Percentiles rank a stretch among this genome's conserved stretches.
These are phyloP conservation scores for Tuctoria greenei DNA, from an alignment of 176 grass and related monocot species.

Conservation along the genomic window DNA sequence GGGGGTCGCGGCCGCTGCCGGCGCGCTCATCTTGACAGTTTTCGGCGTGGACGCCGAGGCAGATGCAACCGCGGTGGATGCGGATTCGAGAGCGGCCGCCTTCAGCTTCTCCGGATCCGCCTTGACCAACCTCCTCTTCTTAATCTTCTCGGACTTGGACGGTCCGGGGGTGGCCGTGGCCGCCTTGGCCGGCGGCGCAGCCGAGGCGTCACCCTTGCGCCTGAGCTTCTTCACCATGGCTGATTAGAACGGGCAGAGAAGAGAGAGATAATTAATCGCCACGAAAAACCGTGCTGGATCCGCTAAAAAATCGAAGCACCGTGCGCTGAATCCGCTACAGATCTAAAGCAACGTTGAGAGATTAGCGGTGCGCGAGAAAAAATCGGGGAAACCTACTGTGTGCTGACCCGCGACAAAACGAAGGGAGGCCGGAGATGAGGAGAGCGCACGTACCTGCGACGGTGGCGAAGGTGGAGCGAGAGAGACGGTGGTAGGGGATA, in stretches of 20 bases:
- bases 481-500: background rate
- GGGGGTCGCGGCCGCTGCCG: background rate
- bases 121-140: slow-evolving; percentile 34
- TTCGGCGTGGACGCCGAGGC: background rate
- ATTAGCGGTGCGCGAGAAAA: background rate
- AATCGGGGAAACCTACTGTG: background rate
- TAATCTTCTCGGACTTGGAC: background rate
- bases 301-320: background rate
- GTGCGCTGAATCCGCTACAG: background rate
- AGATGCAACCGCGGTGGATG: background rate
- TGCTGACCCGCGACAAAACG: background rate
- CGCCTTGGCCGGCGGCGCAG: slow-evolving; percentile 21
- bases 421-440: background rate
- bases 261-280: slow-evolving; percentile 11
- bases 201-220: slow-evolving; percentile 25
- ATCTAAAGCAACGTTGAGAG: background rate
- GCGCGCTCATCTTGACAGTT: background rate
- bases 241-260: background rate
- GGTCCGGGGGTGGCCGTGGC: background rate
- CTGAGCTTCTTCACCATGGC: slow-evolving; percentile 46
- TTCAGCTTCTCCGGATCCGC: slow-evolving; percentile 27
- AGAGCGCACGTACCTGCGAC: background rate
- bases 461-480: background rate
- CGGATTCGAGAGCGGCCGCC: background rate
- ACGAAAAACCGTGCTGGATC: too few relatives aligned